A percentile compares a stretch with the other conserved stretches of the same genome.
Evolutionary conservation across 1,284 basidiomycete genomes (phyloP).

Genomic region (Leccinum pachyderme): DNA sequence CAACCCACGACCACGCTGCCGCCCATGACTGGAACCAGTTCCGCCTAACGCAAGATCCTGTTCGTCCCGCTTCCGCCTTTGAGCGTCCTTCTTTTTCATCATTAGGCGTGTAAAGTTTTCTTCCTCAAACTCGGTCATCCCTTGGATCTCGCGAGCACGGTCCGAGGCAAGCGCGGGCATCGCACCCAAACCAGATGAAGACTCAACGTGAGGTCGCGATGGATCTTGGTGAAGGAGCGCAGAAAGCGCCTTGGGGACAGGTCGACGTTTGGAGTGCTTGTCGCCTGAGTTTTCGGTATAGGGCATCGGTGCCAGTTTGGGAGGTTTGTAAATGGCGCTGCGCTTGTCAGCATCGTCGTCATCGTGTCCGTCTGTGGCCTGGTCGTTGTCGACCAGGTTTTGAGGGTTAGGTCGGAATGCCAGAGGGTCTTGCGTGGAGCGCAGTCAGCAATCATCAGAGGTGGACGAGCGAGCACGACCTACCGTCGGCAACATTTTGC

Average conservation of each 20-base stretch:
- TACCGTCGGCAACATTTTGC: conserved; percentile 66
- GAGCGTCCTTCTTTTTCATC: conserved; percentile 88
- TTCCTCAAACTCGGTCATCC: conserved; percentile 92
- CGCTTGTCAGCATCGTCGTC: conserved; percentile 33
- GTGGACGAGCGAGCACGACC: conserved; percentile 15
- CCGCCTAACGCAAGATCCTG: conserved; percentile 88
- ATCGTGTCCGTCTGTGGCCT: conserved; percentile 35
- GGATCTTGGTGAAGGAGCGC: conserved; percentile 64
- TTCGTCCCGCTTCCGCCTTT: conserved; percentile 81
- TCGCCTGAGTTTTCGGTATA: conserved; percentile 69
- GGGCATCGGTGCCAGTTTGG: conserved; percentile 89
- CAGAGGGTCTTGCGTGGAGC: conserved; percentile 65
- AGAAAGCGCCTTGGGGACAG: conserved; percentile 70
- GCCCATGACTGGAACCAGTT: conserved; percentile 47
- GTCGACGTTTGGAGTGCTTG: conserved; percentile 44
- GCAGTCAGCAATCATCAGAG: conserved; percentile 2
- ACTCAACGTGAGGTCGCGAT: conserved; percentile 24
- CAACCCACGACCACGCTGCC: conserved; percentile 68
- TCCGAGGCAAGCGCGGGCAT: conserved; percentile 57
- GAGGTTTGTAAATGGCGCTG: conserved; percentile 81
- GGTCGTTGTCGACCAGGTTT: conserved; percentile 50
- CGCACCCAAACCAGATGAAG: conserved; percentile 63
- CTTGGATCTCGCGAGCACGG: conserved; percentile 76
- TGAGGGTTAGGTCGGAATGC: conserved; percentile 89
- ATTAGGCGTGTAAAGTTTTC: conserved; percentile 92